Evolutionary conservation across 2,329 filamentous ascomycete genomes (phyloP).

Genomic region (Plectosphaerella cucumerina): DNA sequence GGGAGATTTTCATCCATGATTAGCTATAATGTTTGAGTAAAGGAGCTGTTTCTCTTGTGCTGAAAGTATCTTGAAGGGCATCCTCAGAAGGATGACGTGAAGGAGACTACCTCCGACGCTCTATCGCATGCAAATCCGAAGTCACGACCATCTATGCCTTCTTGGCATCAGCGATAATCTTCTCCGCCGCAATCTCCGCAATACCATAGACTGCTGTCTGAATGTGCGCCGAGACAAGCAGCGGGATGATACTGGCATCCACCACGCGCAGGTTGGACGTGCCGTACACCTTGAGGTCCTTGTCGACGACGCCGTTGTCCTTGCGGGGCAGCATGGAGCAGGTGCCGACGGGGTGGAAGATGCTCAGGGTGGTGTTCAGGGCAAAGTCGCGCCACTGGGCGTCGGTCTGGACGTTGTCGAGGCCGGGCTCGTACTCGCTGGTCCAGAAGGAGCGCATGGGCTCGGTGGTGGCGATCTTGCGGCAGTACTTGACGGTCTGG

Average conservation of each 20-base stretch:
- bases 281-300: conserved; percentile 40
- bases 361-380: conserved; percentile 12
- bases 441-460: conserved; percentile 25
- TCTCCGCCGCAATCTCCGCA: conserved; percentile 38
- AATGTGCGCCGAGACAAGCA: conserved; percentile 41
- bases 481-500: conserved; percentile 24
- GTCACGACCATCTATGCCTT: too few relatives aligned
- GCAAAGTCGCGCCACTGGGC: conserved; percentile 14
- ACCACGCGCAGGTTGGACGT: conserved; percentile 42
- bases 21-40: too few relatives aligned
- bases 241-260: conserved; percentile 46
- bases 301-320: conserved; percentile 41
- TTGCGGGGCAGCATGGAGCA: conserved; percentile 40
- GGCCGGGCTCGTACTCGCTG: conserved; percentile 28
- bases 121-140: too few relatives aligned
- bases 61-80: too few relatives aligned
- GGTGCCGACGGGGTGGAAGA: conserved; percentile 39
- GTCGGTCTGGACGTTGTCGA: conserved; percentile 13
- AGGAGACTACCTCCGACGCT: too few relatives aligned
- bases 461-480: conserved; percentile 23
- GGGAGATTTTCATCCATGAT: too few relatives aligned
- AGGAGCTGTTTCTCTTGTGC: too few relatives aligned
- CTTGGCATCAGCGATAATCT: conserved; percentile 15
- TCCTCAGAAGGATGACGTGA: too few relatives aligned
- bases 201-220: conserved; percentile 50